Evolutionary conservation across 148 eudicot species (phyloP), one percentile per base, ranked within the genome.

Genomic region (Chenopodium suecicum): DNA sequence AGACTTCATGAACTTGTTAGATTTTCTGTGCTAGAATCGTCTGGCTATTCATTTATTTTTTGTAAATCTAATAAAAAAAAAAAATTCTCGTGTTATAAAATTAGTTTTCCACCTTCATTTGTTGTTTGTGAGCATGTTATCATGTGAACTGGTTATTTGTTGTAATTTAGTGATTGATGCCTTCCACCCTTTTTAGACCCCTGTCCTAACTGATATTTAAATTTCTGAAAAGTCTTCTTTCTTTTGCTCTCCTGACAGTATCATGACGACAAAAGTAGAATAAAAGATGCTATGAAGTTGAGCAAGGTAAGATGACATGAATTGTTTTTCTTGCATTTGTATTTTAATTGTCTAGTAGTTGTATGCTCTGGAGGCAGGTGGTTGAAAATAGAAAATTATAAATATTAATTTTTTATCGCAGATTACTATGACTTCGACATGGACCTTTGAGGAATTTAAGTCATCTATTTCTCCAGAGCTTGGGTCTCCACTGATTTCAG

Each of bases 391-490:
- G 44, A 41, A 41, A 4, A 77, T 72, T 56, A 72, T 56, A 62
- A 14, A 37, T 23, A 20, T 54, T 29, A 60, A n/a, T 31, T 86
- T 29, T 69, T 37, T n/a, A 58, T 82, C 79, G 11, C 84, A 96
- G 99, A 84, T 94, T 64, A 80, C 85, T 70, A 82, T 96, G 82
- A 81, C 90, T 79, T 85, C 99, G 76, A 81, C 89, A 2, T 92
- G 90, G 87, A 86, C 83, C 48, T 90, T 88, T 77, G 98, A 91
- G 78, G 99, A 91, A 47, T 92, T 96, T 50, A 94, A 91, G 85
- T 87, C 84, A 71, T 89, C 93, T 17, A 58, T 91, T 58, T 34
- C 65, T 29, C 88, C 89, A 70, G 91, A 83, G 46, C 78, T 91
- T 80, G 93, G 80, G 67, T 86, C 85, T 41, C 84, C 87, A 16